Percentiles rank a stretch among this genome's conserved stretches.
These are phyloP conservation scores for Claviceps quebecensis DNA, from an alignment of 2,329 filamentous ascomycete genomes.

Conservation along the genomic window DNA sequence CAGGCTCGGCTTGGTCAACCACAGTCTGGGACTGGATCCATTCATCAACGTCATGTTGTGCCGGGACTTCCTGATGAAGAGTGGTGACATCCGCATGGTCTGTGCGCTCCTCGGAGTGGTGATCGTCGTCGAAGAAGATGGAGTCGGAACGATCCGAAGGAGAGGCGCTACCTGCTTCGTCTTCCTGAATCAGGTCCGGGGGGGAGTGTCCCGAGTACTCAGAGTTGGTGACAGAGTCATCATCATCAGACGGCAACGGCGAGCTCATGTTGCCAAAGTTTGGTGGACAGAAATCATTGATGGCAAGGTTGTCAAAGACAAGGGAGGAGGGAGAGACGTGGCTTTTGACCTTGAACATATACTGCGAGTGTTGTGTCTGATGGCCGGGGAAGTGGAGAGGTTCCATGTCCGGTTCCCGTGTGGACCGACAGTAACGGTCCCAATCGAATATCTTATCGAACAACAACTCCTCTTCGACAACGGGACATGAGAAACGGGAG, in stretches of 20 bases:
- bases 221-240: conserved; percentile 18
- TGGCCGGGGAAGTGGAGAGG: conserved; percentile 16
- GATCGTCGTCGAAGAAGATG: conserved; percentile 14
- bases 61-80: conserved; percentile 19
- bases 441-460: conserved; percentile 25
- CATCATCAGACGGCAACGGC: conserved; percentile 19
- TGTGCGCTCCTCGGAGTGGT: conserved; percentile 15
- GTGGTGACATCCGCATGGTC: conserved; percentile 18
- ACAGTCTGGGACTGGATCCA: conserved; percentile 25
- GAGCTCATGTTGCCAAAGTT: conserved; percentile 22
- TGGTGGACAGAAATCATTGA: conserved; percentile 16
- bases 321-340: conserved; percentile 19
- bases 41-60: conserved; percentile 21
- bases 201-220: conserved; percentile 25
- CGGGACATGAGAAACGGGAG: conserved; percentile 22
- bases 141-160: conserved; percentile 27
- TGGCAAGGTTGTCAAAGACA: conserved; percentile 15
- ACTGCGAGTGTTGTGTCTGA: conserved; percentile 10
- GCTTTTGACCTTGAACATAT: conserved; percentile 21
- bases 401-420: conserved; percentile 14
- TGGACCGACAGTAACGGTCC: conserved; percentile 20
- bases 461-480: conserved; percentile 18
- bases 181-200: conserved; percentile 23
- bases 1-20: conserved; percentile 17
- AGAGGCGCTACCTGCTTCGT: conserved; percentile 24